Evolutionary conservation across 1,284 basidiomycete genomes (phyloP).

Genomic region (Cerioporus squamosus): DNA sequence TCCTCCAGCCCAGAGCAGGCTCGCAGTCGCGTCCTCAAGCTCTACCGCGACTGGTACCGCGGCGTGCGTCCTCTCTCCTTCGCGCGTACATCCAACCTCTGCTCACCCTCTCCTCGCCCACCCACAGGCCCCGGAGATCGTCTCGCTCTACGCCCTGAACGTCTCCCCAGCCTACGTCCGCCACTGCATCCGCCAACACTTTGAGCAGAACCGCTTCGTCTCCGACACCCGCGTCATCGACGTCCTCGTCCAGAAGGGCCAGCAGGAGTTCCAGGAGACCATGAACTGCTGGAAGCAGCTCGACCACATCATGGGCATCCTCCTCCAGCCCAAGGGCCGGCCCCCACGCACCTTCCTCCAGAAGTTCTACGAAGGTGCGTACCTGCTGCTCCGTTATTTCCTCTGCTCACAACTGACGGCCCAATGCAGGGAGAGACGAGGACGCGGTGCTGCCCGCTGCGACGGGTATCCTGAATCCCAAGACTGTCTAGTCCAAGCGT

Average conservation of each 20-base stretch:
- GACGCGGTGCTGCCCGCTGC: slow-evolving; percentile 57
- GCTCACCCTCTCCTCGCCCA: background rate
- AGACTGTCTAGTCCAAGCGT: slow-evolving; percentile 8
- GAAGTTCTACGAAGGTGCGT: slow-evolving; percentile 83
- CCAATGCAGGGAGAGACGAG: slow-evolving; percentile 60
- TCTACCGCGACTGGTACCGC: slow-evolving; percentile 95
- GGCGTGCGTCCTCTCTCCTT: slow-evolving; percentile 56
- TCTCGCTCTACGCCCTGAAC: slow-evolving; percentile 84
- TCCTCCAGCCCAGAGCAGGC: slow-evolving; percentile 73
- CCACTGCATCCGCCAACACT: slow-evolving; percentile 84
- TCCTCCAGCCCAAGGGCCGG: slow-evolving; percentile 54
- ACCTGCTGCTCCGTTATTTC: too few relatives aligned
- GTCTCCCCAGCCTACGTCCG: slow-evolving; percentile 84
- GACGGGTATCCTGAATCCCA: slow-evolving; percentile 38
- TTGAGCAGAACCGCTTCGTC: slow-evolving; percentile 87
- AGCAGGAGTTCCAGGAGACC: slow-evolving; percentile 93
- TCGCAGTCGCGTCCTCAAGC: slow-evolving; percentile 70
- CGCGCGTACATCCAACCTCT: background rate
- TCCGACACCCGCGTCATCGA: slow-evolving; percentile 88
- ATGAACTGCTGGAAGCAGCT: slow-evolving; percentile 94
- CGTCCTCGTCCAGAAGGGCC: slow-evolving; percentile 85
- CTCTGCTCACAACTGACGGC: too few relatives aligned
- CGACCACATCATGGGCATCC: slow-evolving; percentile 73
- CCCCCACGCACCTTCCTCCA: slow-evolving; percentile 77
- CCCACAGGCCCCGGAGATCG: slow-evolving; percentile 86